These are phyloP conservation scores for Trichoderma cornu-damae DNA, from an alignment of 2,329 filamentous ascomycete species.

Conservation along the genomic window DNA sequence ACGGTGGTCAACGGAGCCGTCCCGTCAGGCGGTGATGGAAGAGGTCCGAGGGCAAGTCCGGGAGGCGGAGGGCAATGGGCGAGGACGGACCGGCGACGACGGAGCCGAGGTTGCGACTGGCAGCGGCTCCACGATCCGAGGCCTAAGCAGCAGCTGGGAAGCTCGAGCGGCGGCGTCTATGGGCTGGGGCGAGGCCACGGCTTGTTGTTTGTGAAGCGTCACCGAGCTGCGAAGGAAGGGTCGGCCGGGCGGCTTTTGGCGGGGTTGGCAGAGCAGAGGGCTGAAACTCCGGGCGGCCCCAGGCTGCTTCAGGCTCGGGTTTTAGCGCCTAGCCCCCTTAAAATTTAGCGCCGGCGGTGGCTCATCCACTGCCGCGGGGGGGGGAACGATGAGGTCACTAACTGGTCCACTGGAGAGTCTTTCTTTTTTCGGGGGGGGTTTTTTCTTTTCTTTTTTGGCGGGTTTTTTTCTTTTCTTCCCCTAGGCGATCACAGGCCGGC, in stretches of 20 bases:
- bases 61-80: neutral
- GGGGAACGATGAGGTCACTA: conserved; percentile 19
- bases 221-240: conserved; percentile 15
- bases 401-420: neutral
- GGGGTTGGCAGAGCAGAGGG: conserved; percentile 10
- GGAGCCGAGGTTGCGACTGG: neutral
- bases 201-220: conserved; percentile 20
- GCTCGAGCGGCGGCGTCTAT: neutral
- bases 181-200: conserved; percentile 4
- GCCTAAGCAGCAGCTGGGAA: neutral
- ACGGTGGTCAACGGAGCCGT: conserved; percentile 18
- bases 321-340: conserved; percentile 13
- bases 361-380: neutral
- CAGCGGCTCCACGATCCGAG: neutral
- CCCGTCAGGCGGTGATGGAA: conserved; percentile 12
- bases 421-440: too few relatives aligned
- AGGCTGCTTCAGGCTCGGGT: conserved; percentile 13
- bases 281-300: conserved; percentile 15
- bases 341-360: conserved; percentile 15
- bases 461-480: too few relatives aligned
- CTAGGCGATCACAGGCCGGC: too few relatives aligned
- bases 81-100: neutral
- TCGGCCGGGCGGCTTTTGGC: conserved; percentile 10
- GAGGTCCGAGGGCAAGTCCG: neutral
- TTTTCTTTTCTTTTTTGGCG: too few relatives aligned